Conservation (phyloP, 2,329 filamentous ascomycete genomes). For the Paraphoma chrysanthemicola region DNA sequence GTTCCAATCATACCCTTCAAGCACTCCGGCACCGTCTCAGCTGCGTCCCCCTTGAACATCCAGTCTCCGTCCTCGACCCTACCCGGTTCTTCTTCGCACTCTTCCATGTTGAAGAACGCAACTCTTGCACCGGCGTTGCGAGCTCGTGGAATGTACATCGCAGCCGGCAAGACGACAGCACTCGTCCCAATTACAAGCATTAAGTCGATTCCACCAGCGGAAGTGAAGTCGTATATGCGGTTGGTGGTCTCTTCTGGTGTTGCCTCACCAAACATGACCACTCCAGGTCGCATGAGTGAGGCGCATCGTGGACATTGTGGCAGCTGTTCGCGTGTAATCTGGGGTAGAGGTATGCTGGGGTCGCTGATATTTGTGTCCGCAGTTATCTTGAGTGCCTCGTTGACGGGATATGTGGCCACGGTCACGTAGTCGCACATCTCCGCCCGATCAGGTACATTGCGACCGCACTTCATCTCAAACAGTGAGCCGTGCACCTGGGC, state of each 20-base stretch:
- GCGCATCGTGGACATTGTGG: slow-evolving; percentile 21
- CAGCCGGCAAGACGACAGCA: slow-evolving; percentile 17
- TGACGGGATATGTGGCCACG: slow-evolving; percentile 14
- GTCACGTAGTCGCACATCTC: slow-evolving; percentile 13
- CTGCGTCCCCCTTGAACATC: slow-evolving; percentile 61
- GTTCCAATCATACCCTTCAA: slow-evolving; percentile 18
- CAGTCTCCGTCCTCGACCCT: slow-evolving; percentile 58
- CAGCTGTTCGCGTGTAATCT: slow-evolving; percentile 9
- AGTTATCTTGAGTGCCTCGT: slow-evolving; percentile 7
- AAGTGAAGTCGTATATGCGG: slow-evolving; percentile 11
- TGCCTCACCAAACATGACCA: slow-evolving; percentile 22
- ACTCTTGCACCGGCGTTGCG: slow-evolving; percentile 16
- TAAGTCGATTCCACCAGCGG: slow-evolving; percentile 12
- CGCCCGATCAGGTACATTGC: not conserved
- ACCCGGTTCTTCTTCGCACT: slow-evolving; percentile 7
- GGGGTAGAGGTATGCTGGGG: slow-evolving; percentile 8
- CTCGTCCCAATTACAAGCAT: slow-evolving; percentile 1
- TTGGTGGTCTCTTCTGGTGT: slow-evolving; percentile 59
- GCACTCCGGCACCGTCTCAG: slow-evolving; percentile 54
- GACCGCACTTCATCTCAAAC: slow-evolving; percentile 15
- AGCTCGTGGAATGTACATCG: slow-evolving; percentile 19
- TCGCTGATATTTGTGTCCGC: slow-evolving; percentile 12
- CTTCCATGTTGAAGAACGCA: slow-evolving; percentile 22
- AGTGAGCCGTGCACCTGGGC: not conserved
- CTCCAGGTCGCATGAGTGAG: slow-evolving; percentile 15